Evolutionary conservation across 345 rosid genomes (phyloP), one percentile per base, ranked within the genome.

Genomic region (Lenwebbia sp.): DNA sequence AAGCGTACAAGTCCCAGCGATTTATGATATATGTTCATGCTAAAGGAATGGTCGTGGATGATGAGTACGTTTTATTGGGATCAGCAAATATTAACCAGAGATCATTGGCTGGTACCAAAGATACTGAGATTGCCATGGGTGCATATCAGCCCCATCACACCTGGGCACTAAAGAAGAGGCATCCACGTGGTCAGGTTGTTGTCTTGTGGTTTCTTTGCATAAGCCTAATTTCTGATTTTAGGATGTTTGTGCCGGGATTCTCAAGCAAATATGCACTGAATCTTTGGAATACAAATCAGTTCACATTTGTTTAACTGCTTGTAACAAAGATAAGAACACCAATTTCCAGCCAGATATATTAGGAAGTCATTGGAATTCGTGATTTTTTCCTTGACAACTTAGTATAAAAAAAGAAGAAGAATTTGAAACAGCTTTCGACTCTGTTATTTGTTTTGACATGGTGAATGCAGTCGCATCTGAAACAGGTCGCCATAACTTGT

Each of bases 11-110:
- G 60, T 58, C 37, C 86, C 88, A 85, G 89, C 91, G 98, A 52
- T 95, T 96, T 90, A 94, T 94, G 98, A 95, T 96, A 41, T 95
- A 96, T 74, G 99, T 96, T 70, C 99, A 96, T 86, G 97, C 98
- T 60, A 96, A 96, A 88, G 99, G 99, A 85, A 96, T 91, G 98
- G 88, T 96, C 50, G 96, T 96, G 86, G 99, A 95, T 86, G 99
- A 96, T 82, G 98, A 96, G 90, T 95, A 95, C 87, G 94, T 93
- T 30, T 92, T 96, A 84, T n/a, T 96, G 54, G 99, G 98, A 90
- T 94, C 99, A 50, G 98, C 98, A 49, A 95, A 96, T 92, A 94
- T 96, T 74, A 96, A 96, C 92, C 96, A 96, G 92, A 94, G 99
- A 92, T 96, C 99, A 44, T 91, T 93, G 98, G 98, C 98, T 25